Conservation (phyloP, 2,329 filamentous ascomycete genomes). For the Pestalotiopsis sp. region DNA sequence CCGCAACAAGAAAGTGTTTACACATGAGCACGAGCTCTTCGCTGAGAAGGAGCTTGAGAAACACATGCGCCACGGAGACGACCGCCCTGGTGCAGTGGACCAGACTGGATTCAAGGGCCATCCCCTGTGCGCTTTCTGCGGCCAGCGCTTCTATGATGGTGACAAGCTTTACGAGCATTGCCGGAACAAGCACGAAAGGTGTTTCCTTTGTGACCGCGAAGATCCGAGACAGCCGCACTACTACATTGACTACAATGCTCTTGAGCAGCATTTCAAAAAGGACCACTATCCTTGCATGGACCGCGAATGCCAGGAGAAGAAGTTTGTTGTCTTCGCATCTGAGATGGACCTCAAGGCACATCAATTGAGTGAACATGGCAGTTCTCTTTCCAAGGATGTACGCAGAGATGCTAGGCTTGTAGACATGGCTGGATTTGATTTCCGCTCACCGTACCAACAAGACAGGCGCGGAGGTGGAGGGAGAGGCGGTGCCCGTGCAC, state of each 20-base stretch:
- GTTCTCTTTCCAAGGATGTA: constrained; percentile 79
- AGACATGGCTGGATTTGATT: constrained; percentile 85
- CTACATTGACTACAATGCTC: constrained; percentile 82
- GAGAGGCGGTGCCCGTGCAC: constrained; percentile 39
- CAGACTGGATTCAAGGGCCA: constrained; percentile 97
- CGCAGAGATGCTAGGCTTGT: constrained; percentile 82
- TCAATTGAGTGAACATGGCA: constrained; percentile 81
- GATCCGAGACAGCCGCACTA: constrained; percentile 80
- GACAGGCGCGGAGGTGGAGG: constrained; percentile 55
- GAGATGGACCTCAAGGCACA: constrained; percentile 96
- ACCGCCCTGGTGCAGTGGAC: constrained; percentile 84
- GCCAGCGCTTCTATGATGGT: constrained; percentile 89
- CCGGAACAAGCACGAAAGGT: constrained; percentile 90
- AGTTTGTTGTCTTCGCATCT: constrained; percentile 94
- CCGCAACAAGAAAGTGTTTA: constrained; percentile 96
- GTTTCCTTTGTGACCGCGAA: constrained; percentile 85
- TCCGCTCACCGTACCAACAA: constrained; percentile 71
- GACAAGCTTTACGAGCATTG: constrained; percentile 96
- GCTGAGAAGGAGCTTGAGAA: constrained; percentile 77
- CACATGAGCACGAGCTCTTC: constrained; percentile 95
- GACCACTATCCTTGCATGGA: constrained; percentile 88
- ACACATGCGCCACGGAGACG: constrained; percentile 90
- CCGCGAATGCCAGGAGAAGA: constrained; percentile 90
- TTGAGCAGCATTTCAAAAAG: constrained; percentile 84
- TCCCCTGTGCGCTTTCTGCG: constrained; percentile 91